Percentiles rank a stretch among this genome's conserved stretches.
Conservation (phyloP, 257 asterid genomes). For the Mitragyna speciosa region DNA sequence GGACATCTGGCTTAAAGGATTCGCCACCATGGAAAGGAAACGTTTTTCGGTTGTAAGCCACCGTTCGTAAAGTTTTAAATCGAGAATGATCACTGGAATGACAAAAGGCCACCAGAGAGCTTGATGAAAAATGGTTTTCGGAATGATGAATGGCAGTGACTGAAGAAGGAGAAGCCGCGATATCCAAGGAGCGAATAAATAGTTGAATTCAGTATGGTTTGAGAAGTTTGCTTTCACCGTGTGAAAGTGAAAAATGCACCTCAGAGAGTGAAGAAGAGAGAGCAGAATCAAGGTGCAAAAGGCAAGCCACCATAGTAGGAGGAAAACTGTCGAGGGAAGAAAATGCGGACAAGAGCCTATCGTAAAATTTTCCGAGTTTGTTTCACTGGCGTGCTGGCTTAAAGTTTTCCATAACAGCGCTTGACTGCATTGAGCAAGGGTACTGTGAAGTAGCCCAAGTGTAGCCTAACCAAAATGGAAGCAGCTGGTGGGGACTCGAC, state of each 20-base stretch:
- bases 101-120: slow-evolving; percentile 27
- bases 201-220: slow-evolving; percentile 41
- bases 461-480: slow-evolving; percentile 34
- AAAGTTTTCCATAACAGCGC: slow-evolving; percentile 46
- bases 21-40: slow-evolving; percentile 47
- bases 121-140: not conserved
- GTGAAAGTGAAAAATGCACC: slow-evolving; percentile 32
- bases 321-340: slow-evolving; percentile 37
- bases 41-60: slow-evolving; percentile 54
- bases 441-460: slow-evolving; percentile 50
- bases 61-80: slow-evolving; percentile 51
- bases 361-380: slow-evolving; percentile 6
- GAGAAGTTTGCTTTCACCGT: slow-evolving; percentile 38
- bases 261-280: slow-evolving; percentile 34
- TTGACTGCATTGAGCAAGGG: slow-evolving; percentile 41
- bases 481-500: not conserved
- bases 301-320: slow-evolving; percentile 46
- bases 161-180: slow-evolving; percentile 44
- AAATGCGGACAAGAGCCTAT: slow-evolving; percentile 15
- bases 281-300: slow-evolving; percentile 27
- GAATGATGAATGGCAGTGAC: slow-evolving; percentile 18
- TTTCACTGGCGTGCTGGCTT: too few relatives aligned
- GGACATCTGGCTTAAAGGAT: slow-evolving; percentile 55
- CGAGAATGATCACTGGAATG: slow-evolving; percentile 37
- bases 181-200: slow-evolving; percentile 48